A percentile compares a stretch with the other conserved stretches of the same genome.
phyloP scores from a whole-genome alignment of 345 rosid species.

The Dimocarpus longan region DNA sequence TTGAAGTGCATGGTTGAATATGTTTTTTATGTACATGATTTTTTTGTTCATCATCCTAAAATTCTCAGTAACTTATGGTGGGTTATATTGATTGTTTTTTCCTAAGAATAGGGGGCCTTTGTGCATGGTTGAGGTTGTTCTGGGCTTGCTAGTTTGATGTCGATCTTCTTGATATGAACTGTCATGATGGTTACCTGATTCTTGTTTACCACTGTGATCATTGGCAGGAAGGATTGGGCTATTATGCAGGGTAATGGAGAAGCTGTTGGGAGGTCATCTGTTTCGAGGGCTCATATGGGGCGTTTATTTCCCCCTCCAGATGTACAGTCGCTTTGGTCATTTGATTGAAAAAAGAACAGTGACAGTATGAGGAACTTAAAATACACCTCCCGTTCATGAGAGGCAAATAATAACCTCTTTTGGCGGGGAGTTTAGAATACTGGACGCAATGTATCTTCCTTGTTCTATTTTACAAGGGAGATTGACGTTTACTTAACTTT shows the following conservation, averaged over 20 bases:
- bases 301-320: constrained; percentile 54
- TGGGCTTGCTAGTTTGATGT: neutral
- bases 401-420: constrained; percentile 42
- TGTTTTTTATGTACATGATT: neutral
- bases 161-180: neutral
- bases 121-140: neutral
- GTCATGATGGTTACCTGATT: constrained; percentile 19
- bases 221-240: constrained; percentile 52
- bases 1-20: neutral
- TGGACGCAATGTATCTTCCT: constrained; percentile 64
- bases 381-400: constrained; percentile 40
- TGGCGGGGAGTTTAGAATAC: constrained; percentile 45
- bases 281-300: constrained; percentile 46
- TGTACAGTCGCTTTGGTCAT: constrained; percentile 84
- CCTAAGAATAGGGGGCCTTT: neutral
- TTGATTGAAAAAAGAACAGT: constrained; percentile 39
- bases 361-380: constrained; percentile 43
- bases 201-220: constrained; percentile 14
- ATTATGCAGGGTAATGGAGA: constrained; percentile 47
- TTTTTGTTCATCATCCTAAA: neutral
- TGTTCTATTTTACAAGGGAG: constrained; percentile 49
- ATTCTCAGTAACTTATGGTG: neutral
- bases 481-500: constrained; percentile 44
- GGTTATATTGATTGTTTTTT: constrained; percentile 2
- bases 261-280: constrained; percentile 36